These are phyloP conservation scores for Hypoxylon sp. DNA, from an alignment of 2,329 filamentous ascomycete species.

Conservation along the genomic window DNA sequence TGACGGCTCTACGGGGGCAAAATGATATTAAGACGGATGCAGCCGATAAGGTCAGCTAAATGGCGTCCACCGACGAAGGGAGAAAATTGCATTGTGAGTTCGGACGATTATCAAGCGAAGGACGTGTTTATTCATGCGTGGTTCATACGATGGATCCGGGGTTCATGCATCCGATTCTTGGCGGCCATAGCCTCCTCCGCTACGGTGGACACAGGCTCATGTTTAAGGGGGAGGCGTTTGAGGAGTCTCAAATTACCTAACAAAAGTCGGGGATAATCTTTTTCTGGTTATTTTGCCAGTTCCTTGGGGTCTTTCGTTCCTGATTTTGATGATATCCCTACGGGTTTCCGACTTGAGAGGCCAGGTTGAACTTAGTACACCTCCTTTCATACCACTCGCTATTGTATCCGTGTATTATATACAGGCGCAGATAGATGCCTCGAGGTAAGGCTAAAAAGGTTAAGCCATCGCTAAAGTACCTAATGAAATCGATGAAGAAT, in stretches of 20 bases:
- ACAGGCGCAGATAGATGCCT: conserved; percentile 49
- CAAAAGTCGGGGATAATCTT: conserved; percentile 35
- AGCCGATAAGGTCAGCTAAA: conserved; percentile 43
- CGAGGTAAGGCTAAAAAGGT: conserved; percentile 46
- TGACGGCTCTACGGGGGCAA: conserved; percentile 53
- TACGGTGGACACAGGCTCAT: conserved; percentile 22
- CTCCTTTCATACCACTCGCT: conserved; percentile 37
- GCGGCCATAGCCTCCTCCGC: conserved; percentile 29
- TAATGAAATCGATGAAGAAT: conserved; percentile 39
- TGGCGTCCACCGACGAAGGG: background rate
- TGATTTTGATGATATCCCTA: conserved; percentile 47
- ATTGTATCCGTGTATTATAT: conserved; percentile 47
- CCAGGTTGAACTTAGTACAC: conserved; percentile 25
- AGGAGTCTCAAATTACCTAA: conserved; percentile 34
- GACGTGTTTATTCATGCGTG: conserved; percentile 32
- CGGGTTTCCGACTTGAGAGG: conserved; percentile 31
- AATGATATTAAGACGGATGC: conserved; percentile 46
- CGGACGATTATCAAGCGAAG: conserved; percentile 35
- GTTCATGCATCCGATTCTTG: conserved; percentile 34
- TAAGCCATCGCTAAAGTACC: conserved; percentile 39
- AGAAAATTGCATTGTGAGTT: conserved; percentile 27
- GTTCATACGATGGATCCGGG: conserved; percentile 29
- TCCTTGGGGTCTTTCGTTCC: conserved; percentile 45
- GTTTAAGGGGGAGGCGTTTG: conserved; percentile 36
- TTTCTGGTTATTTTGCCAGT: conserved; percentile 21